These are phyloP conservation scores for Nannochloropsis gaditana DNA, from an alignment of 108 stramenopile genomes.

Conservation along the genomic window DNA sequence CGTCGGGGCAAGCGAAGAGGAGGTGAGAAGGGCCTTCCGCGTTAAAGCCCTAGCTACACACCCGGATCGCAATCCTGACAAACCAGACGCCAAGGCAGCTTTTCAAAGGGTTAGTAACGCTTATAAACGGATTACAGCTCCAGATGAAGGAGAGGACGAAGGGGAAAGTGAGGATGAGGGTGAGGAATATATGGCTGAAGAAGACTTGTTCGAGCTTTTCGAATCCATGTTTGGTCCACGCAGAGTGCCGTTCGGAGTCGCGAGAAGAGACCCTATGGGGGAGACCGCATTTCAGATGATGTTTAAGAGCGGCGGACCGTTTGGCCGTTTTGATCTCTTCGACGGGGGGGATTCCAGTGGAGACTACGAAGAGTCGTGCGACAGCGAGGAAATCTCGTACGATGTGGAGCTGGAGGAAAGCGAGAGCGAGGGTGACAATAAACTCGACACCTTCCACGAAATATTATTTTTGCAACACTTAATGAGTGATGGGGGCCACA, in stretches of 20 bases:
- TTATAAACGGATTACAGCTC: constrained; percentile 9
- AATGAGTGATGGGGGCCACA: background rate
- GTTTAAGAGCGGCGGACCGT: no score
- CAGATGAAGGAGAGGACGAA: background rate
- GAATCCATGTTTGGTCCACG: background rate
- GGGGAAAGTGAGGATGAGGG: background rate
- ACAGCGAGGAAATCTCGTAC: no score
- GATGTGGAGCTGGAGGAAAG: background rate
- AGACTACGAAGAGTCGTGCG: no score
- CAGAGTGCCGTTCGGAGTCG: background rate
- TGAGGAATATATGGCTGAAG: background rate
- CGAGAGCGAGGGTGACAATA: background rate
- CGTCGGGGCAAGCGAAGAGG: background rate
- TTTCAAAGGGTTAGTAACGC: background rate
- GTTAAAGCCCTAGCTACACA: background rate
- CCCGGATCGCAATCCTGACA: constrained; percentile 20
- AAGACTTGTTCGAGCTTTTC: background rate
- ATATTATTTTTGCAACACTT: background rate
- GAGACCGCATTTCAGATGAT: no score
- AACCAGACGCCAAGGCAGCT: background rate
- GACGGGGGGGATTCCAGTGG: no score
- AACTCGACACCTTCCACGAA: background rate
- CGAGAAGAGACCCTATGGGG: background rate
- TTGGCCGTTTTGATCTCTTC: no score
- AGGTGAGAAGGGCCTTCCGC: background rate